These are phyloP conservation scores for Fusarium sp. DNA, from an alignment of 2,329 filamentous ascomycete genomes.

Conservation along the genomic window DNA sequence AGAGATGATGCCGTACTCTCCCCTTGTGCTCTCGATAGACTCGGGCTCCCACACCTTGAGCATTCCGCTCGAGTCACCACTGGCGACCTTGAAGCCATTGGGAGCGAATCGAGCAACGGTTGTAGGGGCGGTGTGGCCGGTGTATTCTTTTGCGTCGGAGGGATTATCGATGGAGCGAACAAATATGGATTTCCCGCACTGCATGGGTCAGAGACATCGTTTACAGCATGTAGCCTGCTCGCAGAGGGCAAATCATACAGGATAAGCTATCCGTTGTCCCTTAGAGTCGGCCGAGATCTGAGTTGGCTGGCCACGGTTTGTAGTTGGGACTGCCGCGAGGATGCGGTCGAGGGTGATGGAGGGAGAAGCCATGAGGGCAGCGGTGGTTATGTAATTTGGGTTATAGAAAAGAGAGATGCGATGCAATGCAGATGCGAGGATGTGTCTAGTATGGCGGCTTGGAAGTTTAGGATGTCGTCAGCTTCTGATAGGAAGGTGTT, in stretches of 20 bases:
- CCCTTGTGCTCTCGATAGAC: conserved; percentile 85
- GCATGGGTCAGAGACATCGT: conserved; percentile 25
- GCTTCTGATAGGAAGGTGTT: conserved; percentile 18
- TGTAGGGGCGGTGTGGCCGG: conserved; percentile 86
- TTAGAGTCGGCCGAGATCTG: conserved; percentile 89
- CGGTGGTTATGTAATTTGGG: background rate
- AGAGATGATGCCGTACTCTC: conserved; percentile 93
- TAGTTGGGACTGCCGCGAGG: conserved; percentile 86
- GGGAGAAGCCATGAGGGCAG: conserved; percentile 48
- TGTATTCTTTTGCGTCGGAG: conserved; percentile 87
- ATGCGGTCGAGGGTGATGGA: conserved; percentile 74
- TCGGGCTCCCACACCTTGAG: conserved; percentile 95
- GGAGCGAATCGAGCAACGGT: conserved; percentile 95
- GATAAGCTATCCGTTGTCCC: conserved; percentile 92
- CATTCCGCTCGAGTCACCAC: conserved; percentile 84
- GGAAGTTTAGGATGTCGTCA: conserved; percentile 25
- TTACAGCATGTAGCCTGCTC: background rate
- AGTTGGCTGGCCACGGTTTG: conserved; percentile 86
- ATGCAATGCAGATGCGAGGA: conserved; percentile 14
- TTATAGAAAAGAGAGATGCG: background rate
- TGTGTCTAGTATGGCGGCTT: background rate
- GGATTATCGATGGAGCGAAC: conserved; percentile 94
- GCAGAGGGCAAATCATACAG: conserved; percentile 66
- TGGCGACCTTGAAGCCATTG: conserved; percentile 94
- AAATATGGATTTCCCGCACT: conserved; percentile 98